These are phyloP conservation scores for Trametes cubensis DNA, from an alignment of 768 basidiomycete species.

Conservation along the genomic window DNA sequence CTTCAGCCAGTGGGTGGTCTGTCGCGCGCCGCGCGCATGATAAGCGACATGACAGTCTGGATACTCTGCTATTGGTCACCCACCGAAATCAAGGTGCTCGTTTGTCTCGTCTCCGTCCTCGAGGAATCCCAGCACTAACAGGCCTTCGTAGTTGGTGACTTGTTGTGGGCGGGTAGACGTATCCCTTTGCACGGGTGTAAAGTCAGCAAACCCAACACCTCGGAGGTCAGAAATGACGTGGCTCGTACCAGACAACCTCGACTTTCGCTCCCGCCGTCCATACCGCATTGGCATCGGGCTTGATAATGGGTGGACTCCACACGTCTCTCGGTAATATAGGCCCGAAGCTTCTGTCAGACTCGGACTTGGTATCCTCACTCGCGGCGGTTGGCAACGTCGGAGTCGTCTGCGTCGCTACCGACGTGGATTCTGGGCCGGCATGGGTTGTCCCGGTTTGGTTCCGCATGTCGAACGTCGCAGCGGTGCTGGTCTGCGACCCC, in stretches of 20 bases:
- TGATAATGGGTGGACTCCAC: slow-evolving; percentile 52
- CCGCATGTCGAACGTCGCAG: background rate
- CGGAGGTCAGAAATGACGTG: slow-evolving; percentile 10
- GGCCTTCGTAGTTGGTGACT: slow-evolving; percentile 49
- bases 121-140: slow-evolving; percentile 54
- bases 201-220: too few relatives aligned
- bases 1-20: slow-evolving; percentile 62
- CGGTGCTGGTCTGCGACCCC: background rate
- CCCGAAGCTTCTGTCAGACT: background rate
- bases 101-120: slow-evolving; percentile 41
- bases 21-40: slow-evolving; percentile 7
- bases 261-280: slow-evolving; percentile 53
- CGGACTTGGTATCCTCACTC: too few relatives aligned
- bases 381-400: background rate
- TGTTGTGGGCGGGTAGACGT: slow-evolving; percentile 35
- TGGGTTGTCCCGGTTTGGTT: slow-evolving; percentile 1
- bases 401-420: background rate
- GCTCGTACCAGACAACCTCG: slow-evolving; percentile 56
- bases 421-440: background rate
- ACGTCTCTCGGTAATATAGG: slow-evolving; percentile 35
- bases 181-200: too few relatives aligned
- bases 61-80: slow-evolving; percentile 23
- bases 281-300: slow-evolving; percentile 47
- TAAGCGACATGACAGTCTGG: background rate
- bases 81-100: slow-evolving; percentile 58